Base-by-base conservation (phyloP, 1,284 basidiomycete genomes). In the Fomitopsis pinicola region DNA sequence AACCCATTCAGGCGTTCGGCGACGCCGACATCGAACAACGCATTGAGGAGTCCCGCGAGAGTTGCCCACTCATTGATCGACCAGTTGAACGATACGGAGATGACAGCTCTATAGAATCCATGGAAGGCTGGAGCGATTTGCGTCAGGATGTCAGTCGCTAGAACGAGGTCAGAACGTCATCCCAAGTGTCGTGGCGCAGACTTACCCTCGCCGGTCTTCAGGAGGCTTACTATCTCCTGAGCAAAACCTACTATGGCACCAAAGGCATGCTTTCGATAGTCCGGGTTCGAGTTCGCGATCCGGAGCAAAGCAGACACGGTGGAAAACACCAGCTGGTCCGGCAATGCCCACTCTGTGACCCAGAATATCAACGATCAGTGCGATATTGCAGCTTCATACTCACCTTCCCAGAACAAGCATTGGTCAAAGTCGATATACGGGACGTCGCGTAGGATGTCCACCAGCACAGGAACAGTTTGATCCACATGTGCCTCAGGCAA, bases 61-160 rank as follows among this genome's bases (percentile, higher is more conserved):
- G 76, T 73, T 22, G 80, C 76, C 87, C 91, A 93, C 67, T 93
- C 88, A 8, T 75, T 65, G 35, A 85, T 70, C 19, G 82, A 82
- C 93, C 94, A 96, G 26, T 82, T 77, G 69, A 91, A 95, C 1
- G 85, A 80, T 2, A 87, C 87, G 14, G 89, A 89, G 52, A 87
- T 90, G 62, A 95, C 83, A 14, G 94, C 93, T 42, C 94, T 86
- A 72, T 95, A 94, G 44, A 95, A 78, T 14, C 94, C 94, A 72
- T 97, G 93, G 60, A 97, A 81, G 33, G 90, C 85, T 10, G 95
- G 94, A 22, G 88, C 87, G 55, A 89, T 77, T 67, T 92, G 90
- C 0, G 87, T 87, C 19, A 96, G 77, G 36, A 91, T 81, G 64
- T 87, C 82, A 35, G 87, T 77, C 1, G 90, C 93, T 91, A 68